Base-by-base conservation (phyloP, 768 basidiomycete genomes). In the Phaeotremella fagi region DNA sequence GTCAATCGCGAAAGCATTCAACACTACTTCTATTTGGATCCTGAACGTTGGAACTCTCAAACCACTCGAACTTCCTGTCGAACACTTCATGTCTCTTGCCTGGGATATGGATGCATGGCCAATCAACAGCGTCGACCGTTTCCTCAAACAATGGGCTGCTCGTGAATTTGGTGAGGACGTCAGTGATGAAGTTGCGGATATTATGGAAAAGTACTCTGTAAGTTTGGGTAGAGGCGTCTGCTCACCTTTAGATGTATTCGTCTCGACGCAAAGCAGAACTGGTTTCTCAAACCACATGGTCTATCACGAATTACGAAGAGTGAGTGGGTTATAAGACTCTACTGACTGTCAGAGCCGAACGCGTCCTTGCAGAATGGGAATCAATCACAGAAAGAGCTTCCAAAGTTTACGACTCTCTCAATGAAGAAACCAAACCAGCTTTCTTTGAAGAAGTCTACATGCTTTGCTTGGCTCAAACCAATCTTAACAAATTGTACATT, bases 1-100 rank as follows among this genome's bases (percentile, higher is more conserved):
- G 79, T 82, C 82, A 20, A 76, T 85, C 22, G 82, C 84, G 0
- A 78, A 82, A 14, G 80, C 81, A 15, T 80, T 82, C 24, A 76
- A 82, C 25, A 83, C 83, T 5, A 80, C 77, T 12, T 77, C 77
- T 11, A 74, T 87, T 41, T 86, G 84, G 84, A 80, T 87, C 42
- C 70, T 87, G 50, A 87, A 86, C 67, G 85, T 87, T 50, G 86
- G 86, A 14, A 84, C 86, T 59, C 73, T 87, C 47, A 86, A 86
- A 68, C 85, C 84, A 1, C 83, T 83, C 58, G 86, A 87, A 60
- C 80, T 84, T 47, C 81, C 83, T 48, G 82, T 78, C 26, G 84
- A 86, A 60, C 85, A 83, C 71, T 86, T 85, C 79, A 73, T 87
- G 59, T 77, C 74, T 15, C 80, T 80, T 41, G 85, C 80, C 2